A percentile compares a stretch with the other conserved stretches of the same genome.
phyloP scores from a whole-genome alignment of 2,329 filamentous ascomycete species.

The Neofusicoccum ribis region DNA sequence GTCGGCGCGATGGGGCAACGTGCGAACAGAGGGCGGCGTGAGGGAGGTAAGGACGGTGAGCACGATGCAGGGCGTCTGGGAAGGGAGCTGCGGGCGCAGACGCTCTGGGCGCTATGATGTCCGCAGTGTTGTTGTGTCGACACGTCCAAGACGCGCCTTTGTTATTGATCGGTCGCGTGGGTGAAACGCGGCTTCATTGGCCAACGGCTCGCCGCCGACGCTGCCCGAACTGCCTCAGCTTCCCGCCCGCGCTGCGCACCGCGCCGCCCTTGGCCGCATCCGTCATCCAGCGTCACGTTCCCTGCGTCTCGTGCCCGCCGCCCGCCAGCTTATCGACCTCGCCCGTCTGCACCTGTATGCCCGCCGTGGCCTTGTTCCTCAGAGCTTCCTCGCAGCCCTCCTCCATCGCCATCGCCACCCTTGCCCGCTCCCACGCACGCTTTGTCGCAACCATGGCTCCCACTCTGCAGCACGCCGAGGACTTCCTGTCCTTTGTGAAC shows the following conservation, averaged over 20 bases:
- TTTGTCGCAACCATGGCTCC: constrained; percentile 33
- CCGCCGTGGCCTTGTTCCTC: constrained; percentile 20
- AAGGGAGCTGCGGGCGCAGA: constrained; percentile 5
- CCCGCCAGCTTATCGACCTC: constrained; percentile 4
- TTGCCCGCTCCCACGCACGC: constrained; percentile 20
- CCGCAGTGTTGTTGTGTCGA: constrained; percentile 13
- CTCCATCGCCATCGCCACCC: neutral
- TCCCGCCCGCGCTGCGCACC: constrained; percentile 8
- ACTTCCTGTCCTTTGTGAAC: constrained; percentile 93
- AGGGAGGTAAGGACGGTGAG: constrained; percentile 13
- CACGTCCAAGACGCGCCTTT: constrained; percentile 15
- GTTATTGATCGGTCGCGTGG: constrained; percentile 16
- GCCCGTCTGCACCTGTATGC: neutral
- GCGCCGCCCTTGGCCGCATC: constrained; percentile 12
- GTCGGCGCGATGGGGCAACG: neutral
- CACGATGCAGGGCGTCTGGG: constrained; percentile 14
- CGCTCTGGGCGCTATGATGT: constrained; percentile 8
- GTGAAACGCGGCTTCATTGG: constrained; percentile 8
- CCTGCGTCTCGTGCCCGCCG: constrained; percentile 10
- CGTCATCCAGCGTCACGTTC: constrained; percentile 14
- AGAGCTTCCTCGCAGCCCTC: constrained; percentile 24
- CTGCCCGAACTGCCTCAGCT: neutral
- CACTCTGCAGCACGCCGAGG: constrained; percentile 59
- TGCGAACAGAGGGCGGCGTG: constrained; percentile 6
- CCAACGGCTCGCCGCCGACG: neutral